These are phyloP conservation scores for Schoenoplectus tabernaemontani DNA, from an alignment of 202 grass and related monocot species.

Conservation along the genomic window DNA sequence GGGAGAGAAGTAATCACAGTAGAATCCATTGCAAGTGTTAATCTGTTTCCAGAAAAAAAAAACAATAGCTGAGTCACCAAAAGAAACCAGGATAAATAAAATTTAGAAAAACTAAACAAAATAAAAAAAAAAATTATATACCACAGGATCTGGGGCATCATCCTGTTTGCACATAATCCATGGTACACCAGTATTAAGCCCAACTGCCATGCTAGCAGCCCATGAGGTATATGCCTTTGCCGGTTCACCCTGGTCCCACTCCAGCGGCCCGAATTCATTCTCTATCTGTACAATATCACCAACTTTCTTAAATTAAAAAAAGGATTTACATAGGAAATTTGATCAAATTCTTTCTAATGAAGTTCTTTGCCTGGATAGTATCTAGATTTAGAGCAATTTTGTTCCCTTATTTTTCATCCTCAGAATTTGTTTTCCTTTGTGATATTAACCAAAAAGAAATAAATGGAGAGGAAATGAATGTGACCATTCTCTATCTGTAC, in stretches of 20 bases:
- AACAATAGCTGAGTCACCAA: constrained; percentile 4
- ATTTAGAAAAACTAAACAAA: not conserved
- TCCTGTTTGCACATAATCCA: constrained; percentile 99
- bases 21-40: constrained; percentile 91
- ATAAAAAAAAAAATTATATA: constrained; percentile 22
- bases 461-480: too few relatives aligned
- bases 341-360: not conserved
- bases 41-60: constrained; percentile 48
- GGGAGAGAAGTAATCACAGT: constrained; percentile 81
- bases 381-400: not conserved
- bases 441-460: not conserved
- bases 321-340: not conserved
- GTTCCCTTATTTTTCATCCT: not conserved
- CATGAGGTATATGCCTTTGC: constrained; percentile 68
- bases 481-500: constrained; percentile 93
- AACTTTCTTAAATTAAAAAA: not conserved
- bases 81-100: not conserved
- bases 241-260: constrained; percentile 82
- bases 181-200: constrained; percentile 69
- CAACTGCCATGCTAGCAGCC: constrained; percentile 76
- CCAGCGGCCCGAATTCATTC: constrained; percentile 87
- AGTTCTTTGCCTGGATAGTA: not conserved
- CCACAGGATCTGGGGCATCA: constrained; percentile 86
- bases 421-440: not conserved
- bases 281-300: constrained; percentile 60